Evolutionary conservation across 768 basidiomycete genomes (phyloP).

Genomic region (Epithele typhae): DNA sequence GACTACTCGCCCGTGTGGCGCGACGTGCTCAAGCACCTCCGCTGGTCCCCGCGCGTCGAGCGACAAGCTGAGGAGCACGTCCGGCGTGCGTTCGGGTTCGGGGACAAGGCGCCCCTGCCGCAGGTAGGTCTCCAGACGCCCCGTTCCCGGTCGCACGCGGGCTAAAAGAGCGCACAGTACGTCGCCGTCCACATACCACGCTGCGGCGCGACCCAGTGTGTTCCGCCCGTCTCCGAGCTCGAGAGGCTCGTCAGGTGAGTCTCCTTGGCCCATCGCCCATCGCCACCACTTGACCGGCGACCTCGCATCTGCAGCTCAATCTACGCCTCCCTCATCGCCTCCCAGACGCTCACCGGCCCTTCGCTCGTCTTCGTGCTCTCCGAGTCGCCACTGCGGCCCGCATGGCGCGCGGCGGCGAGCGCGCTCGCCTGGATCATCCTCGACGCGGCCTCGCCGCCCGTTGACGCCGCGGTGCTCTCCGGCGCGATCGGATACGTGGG

Average conservation of each 20-base stretch:
- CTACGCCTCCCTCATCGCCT: too few relatives aligned
- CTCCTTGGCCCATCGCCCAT: too few relatives aligned
- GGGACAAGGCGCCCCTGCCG: constrained; percentile 21
- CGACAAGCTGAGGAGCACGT: constrained; percentile 26
- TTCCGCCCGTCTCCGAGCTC: constrained; percentile 29
- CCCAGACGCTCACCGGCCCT: too few relatives aligned
- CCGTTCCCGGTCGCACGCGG: not conserved
- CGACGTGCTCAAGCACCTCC: constrained; percentile 27
- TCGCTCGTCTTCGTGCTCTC: constrained; percentile 33
- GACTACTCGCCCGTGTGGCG: constrained; percentile 32
- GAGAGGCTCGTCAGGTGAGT: constrained; percentile 20
- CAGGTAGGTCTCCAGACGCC: too few relatives aligned
- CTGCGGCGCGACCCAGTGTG: constrained; percentile 34
- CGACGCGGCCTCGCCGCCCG: constrained; percentile 35
- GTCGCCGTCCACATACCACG: constrained; percentile 30
- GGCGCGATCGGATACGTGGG: constrained; percentile 66
- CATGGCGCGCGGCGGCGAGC: constrained; percentile 31
- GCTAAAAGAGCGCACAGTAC: constrained; percentile 13
- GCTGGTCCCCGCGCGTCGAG: constrained; percentile 25
- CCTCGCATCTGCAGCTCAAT: too few relatives aligned
- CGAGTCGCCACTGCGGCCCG: constrained; percentile 36
- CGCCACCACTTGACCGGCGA: too few relatives aligned
- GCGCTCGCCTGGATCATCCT: constrained; percentile 30
- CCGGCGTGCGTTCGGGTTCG: constrained; percentile 19
- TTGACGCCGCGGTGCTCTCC: constrained; percentile 68